Evolutionary conservation across 2,329 filamentous ascomycete genomes (phyloP), one percentile per base, ranked within the genome.

Genomic region (Calonectria crousiana): DNA sequence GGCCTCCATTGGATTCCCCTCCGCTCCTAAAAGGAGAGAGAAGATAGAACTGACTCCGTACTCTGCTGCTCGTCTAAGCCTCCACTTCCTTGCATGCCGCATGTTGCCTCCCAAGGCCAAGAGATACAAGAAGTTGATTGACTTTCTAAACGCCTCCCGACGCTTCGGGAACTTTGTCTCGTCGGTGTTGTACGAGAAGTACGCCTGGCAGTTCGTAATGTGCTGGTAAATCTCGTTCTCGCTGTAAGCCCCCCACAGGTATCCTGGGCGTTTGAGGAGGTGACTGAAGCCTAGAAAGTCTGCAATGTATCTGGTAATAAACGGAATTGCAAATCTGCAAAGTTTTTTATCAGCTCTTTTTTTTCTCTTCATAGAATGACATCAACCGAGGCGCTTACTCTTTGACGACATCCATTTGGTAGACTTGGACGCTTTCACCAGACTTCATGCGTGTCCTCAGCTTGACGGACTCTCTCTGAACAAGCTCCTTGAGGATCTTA

Each of bases 221-320:
- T 80, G 78, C 53, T 79, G 77, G 6, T 80, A 80, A 3, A 80
- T 75, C 28, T 79, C 75, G 30, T 80, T 80, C 60, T 80, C 78
- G 0, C 66, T 72, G 60, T 76, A 74, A 2, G 47, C 73, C 0
- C 41, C 71, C 18, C 58, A 56, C 0, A 67, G 70, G 30, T 66
- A 78, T 34, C 44, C 20, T 6, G 62, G 68, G 9, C 51, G 72
- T 3, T 52, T 67, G 14, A 79, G 58, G 0, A 74, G 47, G 30
- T 78, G 41, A 0, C 74, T 75, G 1, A 80, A 79, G 41, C 78
- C 78, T 0, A 80, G 73, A 44, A 80, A 80, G 23, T 80, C 74
- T 0, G 78, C 76, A 18, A 80, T 74, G 3, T 78, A 80, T 28
- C 62, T 56, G 0, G 78, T 78, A 1, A 80, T 76, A 1, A 79